Evolutionary conservation across 148 eudicot species (phyloP), one percentile per base, ranked within the genome.

Genomic region (Persicaria maculosa): DNA sequence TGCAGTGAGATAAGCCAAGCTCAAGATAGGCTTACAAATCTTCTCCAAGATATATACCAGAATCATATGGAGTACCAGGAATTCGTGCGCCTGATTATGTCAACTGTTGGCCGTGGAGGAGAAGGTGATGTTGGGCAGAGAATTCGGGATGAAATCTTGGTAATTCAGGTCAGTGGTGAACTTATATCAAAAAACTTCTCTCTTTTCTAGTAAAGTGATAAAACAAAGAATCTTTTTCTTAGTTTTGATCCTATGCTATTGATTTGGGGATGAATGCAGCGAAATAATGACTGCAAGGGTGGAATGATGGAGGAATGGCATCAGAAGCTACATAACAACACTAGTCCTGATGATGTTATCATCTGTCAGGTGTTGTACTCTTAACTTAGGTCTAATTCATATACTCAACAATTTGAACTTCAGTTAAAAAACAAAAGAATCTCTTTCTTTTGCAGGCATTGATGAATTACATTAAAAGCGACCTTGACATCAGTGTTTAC

Each of bases 271-370:
- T 72, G 59, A 71, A 48, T 86, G 78, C 86, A 95, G 98, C 90
- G 96, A 80, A 90, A 95, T 25, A 95, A 95, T 81, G 81, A 86
- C 64, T 95, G 98, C 85, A 90, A 90, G 70, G 98, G 98, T 79
- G 98, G 92, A 79, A 83, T 95, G 74, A 95, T 95, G 97, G 98
- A 95, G 81, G 93, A 95, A 84, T 95, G 98, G 98, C 98, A 95
- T 77, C 98, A 95, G 79, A 95, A 95, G 81, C 83, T 95, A 81
- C 98, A 95, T 80, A 92, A 95, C 79, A 95, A 95, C 82, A 95
- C 98, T 31, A 95, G 98, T 81, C 98, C 98, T 73, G 97, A 95
- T 81, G 97, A 95, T 83, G 98, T 95, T 68, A 84, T 95, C 47
- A 95, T 95, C 76, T 92, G 97, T 75, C 97, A 92, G 98, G 97